phyloP scores from a whole-genome alignment of 2,329 filamentous ascomycete species.

The Colletotrichum musicola region DNA sequence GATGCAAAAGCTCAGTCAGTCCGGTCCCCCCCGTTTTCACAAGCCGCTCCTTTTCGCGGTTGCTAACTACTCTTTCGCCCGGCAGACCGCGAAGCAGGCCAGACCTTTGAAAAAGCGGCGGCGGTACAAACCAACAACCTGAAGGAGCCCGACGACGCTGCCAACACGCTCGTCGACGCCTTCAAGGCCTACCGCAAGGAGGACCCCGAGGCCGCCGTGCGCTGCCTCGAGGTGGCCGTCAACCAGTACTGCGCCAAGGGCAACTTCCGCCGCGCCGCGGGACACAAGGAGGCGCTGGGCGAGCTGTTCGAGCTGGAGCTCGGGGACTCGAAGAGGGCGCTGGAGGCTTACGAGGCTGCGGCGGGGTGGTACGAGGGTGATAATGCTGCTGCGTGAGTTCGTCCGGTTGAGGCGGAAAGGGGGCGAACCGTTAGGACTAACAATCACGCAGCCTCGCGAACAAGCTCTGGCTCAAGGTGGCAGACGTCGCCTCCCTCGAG shows the following conservation, averaged over 20 bases:
- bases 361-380: conserved; percentile 92
- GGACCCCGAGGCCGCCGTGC: conserved; percentile 83
- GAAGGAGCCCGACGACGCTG: conserved; percentile 92
- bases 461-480: conserved; percentile 93
- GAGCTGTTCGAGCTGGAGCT: conserved; percentile 88
- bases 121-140: conserved; percentile 82
- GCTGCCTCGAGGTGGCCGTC: conserved; percentile 84
- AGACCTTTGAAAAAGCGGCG: conserved; percentile 89
- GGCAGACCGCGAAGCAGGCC: conserved; percentile 84
- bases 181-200: conserved; percentile 95
- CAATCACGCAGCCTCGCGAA: conserved; percentile 77
- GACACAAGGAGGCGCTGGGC: conserved; percentile 88
- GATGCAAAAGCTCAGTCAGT: conserved; percentile 84
- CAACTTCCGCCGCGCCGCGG: conserved; percentile 91
- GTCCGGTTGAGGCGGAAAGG: background rate
- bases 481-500: conserved; percentile 85
- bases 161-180: conserved; percentile 88
- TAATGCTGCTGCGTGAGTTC: conserved; percentile 81
- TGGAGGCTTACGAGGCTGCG: conserved; percentile 86
- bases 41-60: background rate
- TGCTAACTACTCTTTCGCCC: background rate
- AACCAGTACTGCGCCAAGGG: conserved; percentile 89
- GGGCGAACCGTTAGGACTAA: background rate
- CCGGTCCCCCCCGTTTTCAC: background rate
- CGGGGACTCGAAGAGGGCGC: conserved; percentile 80